Base-by-base conservation (phyloP, 2,329 filamentous ascomycete genomes). In the Podosphaera xanthii region DNA sequence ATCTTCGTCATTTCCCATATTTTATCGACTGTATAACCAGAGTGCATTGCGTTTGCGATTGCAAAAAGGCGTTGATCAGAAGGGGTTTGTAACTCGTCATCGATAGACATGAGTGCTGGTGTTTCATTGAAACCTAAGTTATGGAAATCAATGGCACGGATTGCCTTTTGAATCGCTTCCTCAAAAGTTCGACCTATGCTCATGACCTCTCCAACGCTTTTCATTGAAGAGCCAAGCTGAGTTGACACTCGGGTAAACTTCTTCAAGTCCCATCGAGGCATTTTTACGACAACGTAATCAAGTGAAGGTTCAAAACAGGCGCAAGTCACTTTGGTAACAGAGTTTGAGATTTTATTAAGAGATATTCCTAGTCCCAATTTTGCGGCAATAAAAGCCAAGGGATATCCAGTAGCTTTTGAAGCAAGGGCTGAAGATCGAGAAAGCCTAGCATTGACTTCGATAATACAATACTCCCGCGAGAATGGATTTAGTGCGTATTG, bases 151-250 rank as follows among this genome's bases (percentile, higher is more conserved):
- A 97, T 91, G 48, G 88, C 84, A 57, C 92, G 84, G 67, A 98
- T 98, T 30, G 92, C 92, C 72, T 97, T 98, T 68, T 98, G 92
- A 49, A 98, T 95, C 7, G 92, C 92, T 73, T 98, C 92, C 72
- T 98, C 92, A 66, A 98, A 98, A 0, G 87, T 94, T 64, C 92
- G 78, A 60, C 92, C 92, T 65, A 98, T 96, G 68, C 86, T 91
- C 92, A 98, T 97, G 64, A 98, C 92, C 71, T 98, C 92, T 69
- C 92, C 92, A 58, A 98, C 90, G 79, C 88, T 95, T 83, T 97
- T 98, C 92, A 98, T 98, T 10, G 91, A 95, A 2, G 92, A 97
- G 36, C 90, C 91, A 33, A 98, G 84, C 69, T 94, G 85, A 0
- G 90, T 97, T 3, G 91, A 97, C 31, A 97, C 92, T 64, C 92